Evolutionary conservation across 2,329 filamentous ascomycete genomes (phyloP).

Genomic region (Aspergillus sp.): DNA sequence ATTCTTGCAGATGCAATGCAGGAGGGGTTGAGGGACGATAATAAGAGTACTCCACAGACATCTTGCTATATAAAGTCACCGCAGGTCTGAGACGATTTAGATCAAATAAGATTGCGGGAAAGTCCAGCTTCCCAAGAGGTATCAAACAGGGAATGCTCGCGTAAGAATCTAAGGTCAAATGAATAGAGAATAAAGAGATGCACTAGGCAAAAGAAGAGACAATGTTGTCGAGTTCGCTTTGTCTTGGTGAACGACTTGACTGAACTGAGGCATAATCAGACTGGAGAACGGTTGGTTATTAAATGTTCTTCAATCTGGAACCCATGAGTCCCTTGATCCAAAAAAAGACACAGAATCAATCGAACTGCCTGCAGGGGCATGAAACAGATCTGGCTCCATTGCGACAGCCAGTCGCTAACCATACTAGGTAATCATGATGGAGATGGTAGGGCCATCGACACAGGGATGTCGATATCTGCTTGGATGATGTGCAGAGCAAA

Average conservation of each 20-base stretch:
- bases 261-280: constrained; percentile 19
- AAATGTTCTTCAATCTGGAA: constrained; percentile 35
- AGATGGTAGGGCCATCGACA: constrained; percentile 19
- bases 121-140: constrained; percentile 28
- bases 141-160: constrained; percentile 16
- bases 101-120: constrained; percentile 19
- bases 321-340: constrained; percentile 27
- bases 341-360: constrained; percentile 29
- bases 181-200: constrained; percentile 20
- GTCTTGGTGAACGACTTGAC: constrained; percentile 18
- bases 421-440: constrained; percentile 29
- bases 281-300: constrained; percentile 40
- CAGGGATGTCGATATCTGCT: constrained; percentile 14
- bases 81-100: not conserved
- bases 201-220: constrained; percentile 21
- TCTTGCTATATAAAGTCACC: constrained; percentile 25
- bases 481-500: constrained; percentile 26
- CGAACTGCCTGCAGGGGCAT: constrained; percentile 35
- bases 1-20: constrained; percentile 36
- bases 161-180: constrained; percentile 13
- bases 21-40: constrained; percentile 51
- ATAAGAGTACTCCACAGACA: constrained; percentile 46
- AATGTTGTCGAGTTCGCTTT: constrained; percentile 23
- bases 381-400: constrained; percentile 43
- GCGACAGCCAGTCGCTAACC: constrained; percentile 32